These are phyloP conservation scores for Saccharomycopsis olivae DNA, from an alignment of 805 yeast genomes.

Conservation along the genomic window DNA sequence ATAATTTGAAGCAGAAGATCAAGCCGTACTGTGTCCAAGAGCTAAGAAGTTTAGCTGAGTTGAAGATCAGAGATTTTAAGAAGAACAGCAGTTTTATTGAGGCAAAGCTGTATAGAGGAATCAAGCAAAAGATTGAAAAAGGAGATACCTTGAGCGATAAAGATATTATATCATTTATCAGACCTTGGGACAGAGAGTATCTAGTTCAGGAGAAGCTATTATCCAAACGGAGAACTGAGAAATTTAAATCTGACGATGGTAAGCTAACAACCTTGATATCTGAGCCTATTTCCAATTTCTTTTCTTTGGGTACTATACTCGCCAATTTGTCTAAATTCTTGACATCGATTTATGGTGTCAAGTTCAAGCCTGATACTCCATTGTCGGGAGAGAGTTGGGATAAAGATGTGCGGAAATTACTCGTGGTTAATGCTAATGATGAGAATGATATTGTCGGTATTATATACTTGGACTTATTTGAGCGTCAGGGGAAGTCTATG, in stretches of 20 bases:
- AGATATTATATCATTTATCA: slow-evolving; percentile 37
- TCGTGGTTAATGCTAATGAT: slow-evolving; percentile 55
- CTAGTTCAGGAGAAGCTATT: slow-evolving; percentile 26
- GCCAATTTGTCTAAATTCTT: slow-evolving; percentile 72
- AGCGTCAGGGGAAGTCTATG: slow-evolving; percentile 61
- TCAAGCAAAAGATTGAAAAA: slow-evolving; percentile 4
- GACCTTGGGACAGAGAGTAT: slow-evolving; percentile 92
- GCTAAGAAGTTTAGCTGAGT: slow-evolving; percentile 35
- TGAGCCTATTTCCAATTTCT: slow-evolving; percentile 53
- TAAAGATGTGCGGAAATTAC: slow-evolving; percentile 69
- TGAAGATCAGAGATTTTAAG: slow-evolving; percentile 26
- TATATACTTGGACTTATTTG: slow-evolving; percentile 81
- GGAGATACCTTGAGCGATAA: slow-evolving; percentile 24
- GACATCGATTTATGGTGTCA: slow-evolving; percentile 62
- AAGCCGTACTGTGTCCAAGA: slow-evolving; percentile 51
- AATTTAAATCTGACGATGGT: neutral
- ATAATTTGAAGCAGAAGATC: slow-evolving; percentile 42
- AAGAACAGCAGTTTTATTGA: slow-evolving; percentile 4
- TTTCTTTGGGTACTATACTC: slow-evolving; percentile 79
- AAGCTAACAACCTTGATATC: slow-evolving; percentile 14
- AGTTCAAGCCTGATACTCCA: slow-evolving; percentile 55
- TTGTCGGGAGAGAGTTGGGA: slow-evolving; percentile 80
- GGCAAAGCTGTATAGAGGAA: neutral
- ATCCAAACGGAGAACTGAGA: slow-evolving; percentile 20
- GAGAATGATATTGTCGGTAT: slow-evolving; percentile 59